Percentiles rank a stretch among this genome's conserved stretches.
Evolutionary conservation across 306 rosid genomes (phyloP).

Genomic region (cucumber (Cucumis sativus)): DNA sequence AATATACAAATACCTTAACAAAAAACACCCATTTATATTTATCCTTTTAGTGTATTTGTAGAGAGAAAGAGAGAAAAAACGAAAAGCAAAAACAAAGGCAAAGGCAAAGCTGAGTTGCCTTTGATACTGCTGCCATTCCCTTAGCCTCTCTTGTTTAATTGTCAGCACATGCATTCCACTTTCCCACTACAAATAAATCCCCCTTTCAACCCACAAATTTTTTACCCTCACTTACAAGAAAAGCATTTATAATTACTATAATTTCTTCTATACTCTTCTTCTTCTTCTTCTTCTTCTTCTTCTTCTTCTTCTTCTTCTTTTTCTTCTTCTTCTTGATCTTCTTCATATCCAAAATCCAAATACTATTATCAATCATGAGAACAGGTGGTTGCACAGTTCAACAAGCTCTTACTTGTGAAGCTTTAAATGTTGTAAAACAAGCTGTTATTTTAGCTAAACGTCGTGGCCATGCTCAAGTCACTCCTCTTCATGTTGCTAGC

Average conservation of each 20-base stretch:
- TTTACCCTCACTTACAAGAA: constrained; percentile 92
- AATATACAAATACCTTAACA: constrained; percentile 4
- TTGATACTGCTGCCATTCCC: constrained; percentile 68
- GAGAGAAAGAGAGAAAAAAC: neutral
- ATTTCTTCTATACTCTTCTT: neutral
- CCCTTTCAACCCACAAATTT: constrained; percentile 62
- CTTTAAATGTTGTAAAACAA: constrained; percentile 57
- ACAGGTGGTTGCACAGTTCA: constrained; percentile 64
- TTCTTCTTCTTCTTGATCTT: neutral
- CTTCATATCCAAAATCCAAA: neutral
- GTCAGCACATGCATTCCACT: constrained; percentile 99
- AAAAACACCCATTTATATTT: neutral
- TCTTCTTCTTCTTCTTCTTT: neutral
- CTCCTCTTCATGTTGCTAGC: constrained; percentile 91
- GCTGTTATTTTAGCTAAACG: constrained; percentile 65
- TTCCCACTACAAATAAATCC: constrained; percentile 65
- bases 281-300: neutral
- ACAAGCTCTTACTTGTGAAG: constrained; percentile 75
- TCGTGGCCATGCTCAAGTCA: constrained; percentile 91
- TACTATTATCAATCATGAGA: constrained; percentile 34
- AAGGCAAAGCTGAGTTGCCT: constrained; percentile 68
- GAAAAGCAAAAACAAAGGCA: neutral
- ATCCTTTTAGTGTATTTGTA: neutral
- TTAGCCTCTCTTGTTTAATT: constrained; percentile 30
- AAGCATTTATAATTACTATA: constrained; percentile 28